Percentiles rank a stretch among this genome's conserved stretches.
Evolutionary conservation across 1,139 yeast species (phyloP).

Genomic region (Suhomyces terraborum): DNA sequence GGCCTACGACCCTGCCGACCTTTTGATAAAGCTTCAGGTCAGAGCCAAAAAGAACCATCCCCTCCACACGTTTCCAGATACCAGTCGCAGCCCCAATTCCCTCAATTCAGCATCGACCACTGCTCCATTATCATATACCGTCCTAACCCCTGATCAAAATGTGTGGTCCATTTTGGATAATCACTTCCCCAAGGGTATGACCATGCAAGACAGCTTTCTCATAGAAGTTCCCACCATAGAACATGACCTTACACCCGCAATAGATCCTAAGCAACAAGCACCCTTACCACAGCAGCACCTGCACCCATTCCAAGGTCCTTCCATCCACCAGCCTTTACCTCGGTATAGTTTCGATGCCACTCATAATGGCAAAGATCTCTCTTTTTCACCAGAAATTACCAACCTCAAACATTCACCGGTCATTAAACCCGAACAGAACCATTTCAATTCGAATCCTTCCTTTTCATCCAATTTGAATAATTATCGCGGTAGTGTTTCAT

Average conservation of each 20-base stretch:
- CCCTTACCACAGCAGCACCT: too few relatives aligned
- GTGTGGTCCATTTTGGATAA: conserved; percentile 62
- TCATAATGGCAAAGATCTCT: conserved; percentile 32
- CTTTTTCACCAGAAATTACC: conserved; percentile 28
- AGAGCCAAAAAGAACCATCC: conserved; percentile 7
- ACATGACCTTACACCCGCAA: background rate
- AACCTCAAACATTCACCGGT: conserved; percentile 14
- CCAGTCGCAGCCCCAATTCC: conserved; percentile 11
- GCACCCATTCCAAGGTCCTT: conserved; percentile 1
- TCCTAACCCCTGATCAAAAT: conserved; percentile 65
- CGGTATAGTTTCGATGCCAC: conserved; percentile 18
- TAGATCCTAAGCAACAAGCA: background rate
- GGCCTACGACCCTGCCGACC: conserved; percentile 70
- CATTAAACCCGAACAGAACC: conserved; percentile 1
- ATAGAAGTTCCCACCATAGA: conserved; percentile 44
- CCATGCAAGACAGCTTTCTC: conserved; percentile 64
- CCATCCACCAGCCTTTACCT: conserved; percentile 18
- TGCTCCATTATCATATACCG: conserved; percentile 20
- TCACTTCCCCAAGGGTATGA: conserved; percentile 69
- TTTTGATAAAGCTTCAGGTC: conserved; percentile 38
- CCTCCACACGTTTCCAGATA: conserved; percentile 14
- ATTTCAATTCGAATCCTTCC: background rate
- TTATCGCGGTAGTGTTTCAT: background rate
- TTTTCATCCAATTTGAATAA: background rate
- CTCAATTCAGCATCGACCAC: conserved; percentile 9